Percentiles rank a stretch among this genome's conserved stretches.
Conservation (phyloP, 257 asterid genomes). For the Leptodermis oblonga region DNA sequence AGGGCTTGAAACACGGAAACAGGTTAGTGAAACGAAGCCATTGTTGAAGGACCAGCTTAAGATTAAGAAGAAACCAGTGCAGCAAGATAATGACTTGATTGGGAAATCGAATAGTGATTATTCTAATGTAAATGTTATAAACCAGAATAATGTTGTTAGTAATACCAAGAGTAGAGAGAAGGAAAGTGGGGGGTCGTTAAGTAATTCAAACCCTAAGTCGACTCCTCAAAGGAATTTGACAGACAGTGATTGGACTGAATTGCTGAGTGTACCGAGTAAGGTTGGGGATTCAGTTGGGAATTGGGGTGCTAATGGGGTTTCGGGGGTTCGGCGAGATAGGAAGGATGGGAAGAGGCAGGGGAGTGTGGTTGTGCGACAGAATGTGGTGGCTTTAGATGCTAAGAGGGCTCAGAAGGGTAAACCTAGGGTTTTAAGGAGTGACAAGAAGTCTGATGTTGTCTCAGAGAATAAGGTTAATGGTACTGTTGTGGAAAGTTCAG, state of each 20-base stretch:
- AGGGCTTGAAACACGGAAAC: constrained; percentile 35
- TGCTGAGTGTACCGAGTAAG: constrained; percentile 65
- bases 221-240: constrained; percentile 36
- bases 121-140: constrained; percentile 24
- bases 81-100: constrained; percentile 29
- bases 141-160: constrained; percentile 28
- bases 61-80: constrained; percentile 63
- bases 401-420: constrained; percentile 38
- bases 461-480: constrained; percentile 40
- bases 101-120: constrained; percentile 20
- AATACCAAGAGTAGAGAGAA: constrained; percentile 25
- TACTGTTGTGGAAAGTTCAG: constrained; percentile 28
- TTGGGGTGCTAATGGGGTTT: constrained; percentile 38
- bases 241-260: constrained; percentile 93
- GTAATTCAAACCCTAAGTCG: constrained; percentile 35
- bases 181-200: constrained; percentile 30
- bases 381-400: constrained; percentile 32
- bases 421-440: constrained; percentile 42
- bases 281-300: constrained; percentile 31
- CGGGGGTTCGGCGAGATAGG: constrained; percentile 32
- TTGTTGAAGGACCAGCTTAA: constrained; percentile 71
- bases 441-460: constrained; percentile 38
- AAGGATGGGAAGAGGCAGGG: constrained; percentile 47
- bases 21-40: constrained; percentile 49
- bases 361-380: constrained; percentile 38